A percentile compares a stretch with the other conserved stretches of the same genome.
Conservation (phyloP, 1,284 basidiomycete species). For the Cerioporus squamosus region DNA sequence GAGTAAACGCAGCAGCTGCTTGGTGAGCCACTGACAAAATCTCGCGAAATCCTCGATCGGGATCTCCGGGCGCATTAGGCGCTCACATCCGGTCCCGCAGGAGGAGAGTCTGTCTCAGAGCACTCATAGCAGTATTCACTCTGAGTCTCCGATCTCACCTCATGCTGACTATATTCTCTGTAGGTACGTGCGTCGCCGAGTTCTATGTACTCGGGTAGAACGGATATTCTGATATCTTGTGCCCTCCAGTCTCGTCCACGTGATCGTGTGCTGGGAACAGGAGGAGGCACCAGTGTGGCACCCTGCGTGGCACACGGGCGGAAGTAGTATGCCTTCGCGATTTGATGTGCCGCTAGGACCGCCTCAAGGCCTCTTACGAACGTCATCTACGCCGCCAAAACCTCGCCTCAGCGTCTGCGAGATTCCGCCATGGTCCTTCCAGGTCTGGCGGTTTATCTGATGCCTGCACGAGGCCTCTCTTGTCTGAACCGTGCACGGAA, state of each 20-base stretch:
- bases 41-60: slow-evolving; percentile 15
- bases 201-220: no score
- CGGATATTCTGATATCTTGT: no score
- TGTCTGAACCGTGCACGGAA: neutral
- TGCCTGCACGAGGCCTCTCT: neutral
- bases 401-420: neutral
- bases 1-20: slow-evolving; percentile 8
- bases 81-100: no score
- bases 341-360: neutral
- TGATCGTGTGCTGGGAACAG: no score
- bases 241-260: no score
- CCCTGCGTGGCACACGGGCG: neutral
- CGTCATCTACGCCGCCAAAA: neutral
- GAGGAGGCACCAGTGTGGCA: no score
- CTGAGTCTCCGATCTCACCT: no score
- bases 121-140: no score
- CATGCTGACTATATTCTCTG: no score
- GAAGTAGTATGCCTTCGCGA: neutral
- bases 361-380: neutral
- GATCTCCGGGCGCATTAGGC: neutral
- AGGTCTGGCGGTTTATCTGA: neutral
- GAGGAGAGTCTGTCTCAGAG: no score
- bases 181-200: no score
- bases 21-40: slow-evolving; percentile 17
- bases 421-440: neutral